Base-by-base conservation (phyloP, 2,329 filamentous ascomycete species). In the Monilinia aucupariae region DNA sequence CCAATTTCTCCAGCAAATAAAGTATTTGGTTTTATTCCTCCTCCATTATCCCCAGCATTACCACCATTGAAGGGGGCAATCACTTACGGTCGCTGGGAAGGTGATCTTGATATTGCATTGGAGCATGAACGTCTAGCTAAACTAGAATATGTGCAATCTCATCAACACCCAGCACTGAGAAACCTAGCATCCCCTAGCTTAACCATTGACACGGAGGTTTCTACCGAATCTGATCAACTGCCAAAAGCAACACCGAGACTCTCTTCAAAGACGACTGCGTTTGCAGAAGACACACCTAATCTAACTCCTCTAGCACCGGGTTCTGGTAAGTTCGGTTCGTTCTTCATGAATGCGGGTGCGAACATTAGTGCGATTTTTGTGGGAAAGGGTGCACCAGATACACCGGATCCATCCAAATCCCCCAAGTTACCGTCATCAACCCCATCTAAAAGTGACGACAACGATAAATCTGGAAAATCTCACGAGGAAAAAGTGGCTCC, bases 331-430 rank as follows among this genome's bases (percentile, higher is more conserved):
- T 2, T 56, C 2, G 41, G 53, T 6, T 45, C 41, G 12, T 43
- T 56, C 2, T 56, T 56, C n/a, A 45, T 34, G 41, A 45, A 56
- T 25, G 53, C 53, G 12, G 27, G 53, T 34, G 39, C 53, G 13
- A 56, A 56, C 34, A 56, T 56, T 25, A 47, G 53, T 56, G 53
- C 53, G 1, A 45, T 47, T 45, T 56, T 56, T 22, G 53, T 56
- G 4, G 53, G 53, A 9, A 56, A 56, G 27, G 25, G 13, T 34
- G 30, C 27, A 5, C 7, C 12, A 13, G 9, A 47, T 47, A 30
- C 30, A 43, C 39, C 15, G 12, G 27, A 56, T 47, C 27, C 13
- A 20, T 20, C 20, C 1, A 22, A 56, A 47, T 34, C 27, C 2
- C 27, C 20, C 3, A 47, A 45, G 30, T 8, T 25, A 13, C 39